These are phyloP conservation scores for Prinsepia uniflora DNA, from an alignment of 306 rosid genomes.

Conservation along the genomic window DNA sequence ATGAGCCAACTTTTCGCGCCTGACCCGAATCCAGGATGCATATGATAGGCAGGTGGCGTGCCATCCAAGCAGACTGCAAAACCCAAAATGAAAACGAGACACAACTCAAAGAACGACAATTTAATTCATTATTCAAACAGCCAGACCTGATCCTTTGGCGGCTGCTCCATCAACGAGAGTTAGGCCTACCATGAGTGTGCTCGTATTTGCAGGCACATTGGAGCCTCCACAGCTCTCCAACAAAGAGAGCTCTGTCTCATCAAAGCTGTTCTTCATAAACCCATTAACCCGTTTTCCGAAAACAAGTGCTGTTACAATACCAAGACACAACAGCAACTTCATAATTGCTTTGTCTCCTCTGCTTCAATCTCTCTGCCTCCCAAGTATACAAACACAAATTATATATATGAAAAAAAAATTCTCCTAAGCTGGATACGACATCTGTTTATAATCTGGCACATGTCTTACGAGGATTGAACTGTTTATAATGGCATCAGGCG, in stretches of 20 bases:
- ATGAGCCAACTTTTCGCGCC: constrained; percentile 82
- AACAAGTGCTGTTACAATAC: constrained; percentile 35
- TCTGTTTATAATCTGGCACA: not conserved
- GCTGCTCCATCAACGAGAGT: constrained; percentile 70
- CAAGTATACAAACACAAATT: constrained; percentile 3
- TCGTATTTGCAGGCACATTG: not conserved
- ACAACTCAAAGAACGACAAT: not conserved
- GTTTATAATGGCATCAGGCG: not conserved
- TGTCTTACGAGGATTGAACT: not conserved
- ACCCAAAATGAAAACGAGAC: constrained; percentile 17
- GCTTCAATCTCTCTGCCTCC: constrained; percentile 22
- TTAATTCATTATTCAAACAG: no score
- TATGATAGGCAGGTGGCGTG: constrained; percentile 81
- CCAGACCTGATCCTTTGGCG: constrained; percentile 72
- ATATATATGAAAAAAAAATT: not conserved
- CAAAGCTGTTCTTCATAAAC: constrained; percentile 29
- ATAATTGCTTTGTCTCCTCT: constrained; percentile 30
- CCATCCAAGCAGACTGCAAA: constrained; percentile 90
- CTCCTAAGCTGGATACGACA: not conserved
- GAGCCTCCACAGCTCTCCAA: constrained; percentile 50
- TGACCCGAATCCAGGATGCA: constrained; percentile 71
- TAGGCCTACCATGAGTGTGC: constrained; percentile 56
- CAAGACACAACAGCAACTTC: constrained; percentile 40
- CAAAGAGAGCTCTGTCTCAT: constrained; percentile 48
- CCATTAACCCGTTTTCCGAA: constrained; percentile 50